Evolutionary conservation across 2,329 filamentous ascomycete genomes (phyloP), one percentile per base, ranked within the genome.

Genomic region (Ascochyta viciae-villosae): DNA sequence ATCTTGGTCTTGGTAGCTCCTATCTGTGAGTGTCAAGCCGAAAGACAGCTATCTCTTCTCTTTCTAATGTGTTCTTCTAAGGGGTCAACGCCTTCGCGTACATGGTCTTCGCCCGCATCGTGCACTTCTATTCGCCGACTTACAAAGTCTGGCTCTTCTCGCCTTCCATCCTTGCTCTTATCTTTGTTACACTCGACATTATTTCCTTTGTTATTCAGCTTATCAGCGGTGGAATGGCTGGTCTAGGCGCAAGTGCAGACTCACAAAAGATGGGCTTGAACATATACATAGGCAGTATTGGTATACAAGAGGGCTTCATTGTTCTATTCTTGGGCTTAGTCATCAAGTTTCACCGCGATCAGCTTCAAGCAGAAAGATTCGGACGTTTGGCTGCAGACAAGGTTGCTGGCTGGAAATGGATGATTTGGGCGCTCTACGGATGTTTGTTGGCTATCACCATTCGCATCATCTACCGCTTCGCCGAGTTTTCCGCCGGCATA

Each of bases 401-500:
- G 51, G 56, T 38, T 5, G 42, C 9, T 45, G 37, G 57, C 54
- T 66, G 63, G 65, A 65, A 48, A 19, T 57, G 55, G 54, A 38
- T 68, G 48, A 45, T 80, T 4, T 79, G 72, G 51, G 67, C 70
- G 1, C 68, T 81, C 0, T 82, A 80, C 54, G 68, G 67, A 9
- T 70, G 67, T 2, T 65, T 83, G 34, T 52, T 63, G 1, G 66
- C 81, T 33, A 82, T 82, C 58, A 79, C 79, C 0, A 50, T 65
- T 39, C 82, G 85, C 9, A 51, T 51, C 48, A 19, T 45, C 50
- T 46, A 50, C 48, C 40, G 48, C 16, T 39, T 50, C 4, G 31
- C 19, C 49, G 84, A 88, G 67, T 88, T 82, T 62, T 77, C 78
- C 0, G 73, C 73, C 2, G 82, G 81, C 26, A 62, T 81, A 33